These are phyloP conservation scores for Fusarium fracticaudum DNA, from an alignment of 2,329 filamentous ascomycete genomes.

Conservation along the genomic window DNA sequence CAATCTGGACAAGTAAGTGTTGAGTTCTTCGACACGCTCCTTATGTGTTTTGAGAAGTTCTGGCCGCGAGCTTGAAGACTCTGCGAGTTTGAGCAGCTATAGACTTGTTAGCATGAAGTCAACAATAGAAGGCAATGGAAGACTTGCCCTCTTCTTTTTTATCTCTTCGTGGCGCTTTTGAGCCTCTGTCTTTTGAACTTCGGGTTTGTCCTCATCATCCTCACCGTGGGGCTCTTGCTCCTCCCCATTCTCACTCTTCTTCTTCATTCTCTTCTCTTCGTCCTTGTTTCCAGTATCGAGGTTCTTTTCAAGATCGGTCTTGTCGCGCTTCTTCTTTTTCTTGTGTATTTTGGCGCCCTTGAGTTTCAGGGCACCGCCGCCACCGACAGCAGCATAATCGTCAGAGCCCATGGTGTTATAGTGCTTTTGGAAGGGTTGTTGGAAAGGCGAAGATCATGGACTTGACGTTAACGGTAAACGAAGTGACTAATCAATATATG, in stretches of 20 bases:
- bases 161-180: constrained; percentile 84
- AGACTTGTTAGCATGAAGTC: constrained; percentile 6
- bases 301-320: constrained; percentile 58
- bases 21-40: constrained; percentile 93
- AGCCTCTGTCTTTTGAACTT: constrained; percentile 78
- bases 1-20: constrained; percentile 88
- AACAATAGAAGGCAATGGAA: neutral
- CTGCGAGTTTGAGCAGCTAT: constrained; percentile 82
- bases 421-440: constrained; percentile 3
- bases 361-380: constrained; percentile 82
- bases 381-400: constrained; percentile 74
- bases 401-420: constrained; percentile 70
- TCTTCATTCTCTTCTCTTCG: constrained; percentile 24
- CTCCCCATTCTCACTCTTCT: constrained; percentile 42
- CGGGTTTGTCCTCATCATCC: constrained; percentile 43
- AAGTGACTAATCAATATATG: constrained; percentile 14
- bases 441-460: neutral
- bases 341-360: constrained; percentile 78
- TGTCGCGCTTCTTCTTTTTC: constrained; percentile 69
- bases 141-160: constrained; percentile 77
- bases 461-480: neutral
- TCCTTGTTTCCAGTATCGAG: constrained; percentile 47
- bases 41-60: constrained; percentile 97
- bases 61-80: constrained; percentile 64
- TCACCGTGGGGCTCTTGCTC: constrained; percentile 47